phyloP scores from a whole-genome alignment of 148 eudicot genomes.

The Rhododendron kiyosumense region DNA sequence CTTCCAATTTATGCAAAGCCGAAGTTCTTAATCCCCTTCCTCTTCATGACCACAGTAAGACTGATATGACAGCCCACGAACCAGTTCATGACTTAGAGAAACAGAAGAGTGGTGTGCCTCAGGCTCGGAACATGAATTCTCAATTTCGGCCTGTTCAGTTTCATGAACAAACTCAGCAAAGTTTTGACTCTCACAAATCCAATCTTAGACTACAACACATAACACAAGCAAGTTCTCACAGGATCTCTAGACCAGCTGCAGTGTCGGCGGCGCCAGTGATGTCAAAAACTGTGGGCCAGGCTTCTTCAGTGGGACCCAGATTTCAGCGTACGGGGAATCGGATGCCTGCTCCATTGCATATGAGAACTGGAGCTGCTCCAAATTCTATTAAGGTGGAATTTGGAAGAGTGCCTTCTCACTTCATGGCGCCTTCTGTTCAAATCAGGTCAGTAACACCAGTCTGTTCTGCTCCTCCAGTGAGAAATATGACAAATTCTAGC shows the following conservation, averaged over 20 bases:
- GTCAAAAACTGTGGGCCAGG: neutral
- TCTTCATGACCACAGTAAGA: constrained; percentile 7
- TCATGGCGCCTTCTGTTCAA: constrained; percentile 50
- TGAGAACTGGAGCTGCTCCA: constrained; percentile 13
- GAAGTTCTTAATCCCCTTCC: constrained; percentile 6
- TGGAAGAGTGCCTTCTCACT: constrained; percentile 28
- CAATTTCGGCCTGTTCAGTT: neutral
- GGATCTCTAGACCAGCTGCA: neutral
- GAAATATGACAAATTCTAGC: constrained; percentile 16
- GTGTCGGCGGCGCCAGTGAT: neutral
- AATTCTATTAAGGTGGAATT: constrained; percentile 12
- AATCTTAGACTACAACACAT: constrained; percentile 10
- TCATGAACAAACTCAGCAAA: neutral
- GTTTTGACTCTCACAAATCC: constrained; percentile 12
- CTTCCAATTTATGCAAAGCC: constrained; percentile 14
- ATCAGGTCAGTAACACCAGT: constrained; percentile 54
- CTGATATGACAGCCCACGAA: constrained; percentile 14
- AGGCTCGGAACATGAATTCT: neutral
- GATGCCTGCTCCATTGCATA: constrained; percentile 9
- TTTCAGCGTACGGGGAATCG: constrained; percentile 9
- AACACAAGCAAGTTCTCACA: constrained; percentile 9
- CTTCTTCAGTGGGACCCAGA: constrained; percentile 8
- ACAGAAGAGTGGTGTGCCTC: constrained; percentile 13
- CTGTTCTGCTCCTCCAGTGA: constrained; percentile 46
- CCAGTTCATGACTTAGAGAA: constrained; percentile 13